phyloP scores from a whole-genome alignment of 768 basidiomycete genomes.

The Pisolithus microcarpus region DNA sequence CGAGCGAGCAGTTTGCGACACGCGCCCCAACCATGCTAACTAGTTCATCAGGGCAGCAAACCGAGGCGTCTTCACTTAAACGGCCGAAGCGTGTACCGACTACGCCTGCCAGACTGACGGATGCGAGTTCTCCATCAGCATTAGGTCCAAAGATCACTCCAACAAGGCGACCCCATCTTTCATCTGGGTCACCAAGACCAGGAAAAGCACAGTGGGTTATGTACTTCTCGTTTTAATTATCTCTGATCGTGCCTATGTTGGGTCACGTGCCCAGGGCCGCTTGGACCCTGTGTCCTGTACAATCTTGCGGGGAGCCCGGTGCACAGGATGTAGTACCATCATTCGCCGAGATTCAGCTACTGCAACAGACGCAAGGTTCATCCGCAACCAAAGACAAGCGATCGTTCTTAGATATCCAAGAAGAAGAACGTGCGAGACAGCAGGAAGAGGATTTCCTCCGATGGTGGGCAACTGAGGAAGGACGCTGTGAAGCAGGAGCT shows the following conservation, averaged over 20 bases:
- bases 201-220: conserved; percentile 46
- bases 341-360: conserved; percentile 77
- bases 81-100: conserved; percentile 13
- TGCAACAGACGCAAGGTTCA: conserved; percentile 53
- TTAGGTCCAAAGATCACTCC: conserved; percentile 65
- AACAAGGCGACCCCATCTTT: conserved; percentile 35
- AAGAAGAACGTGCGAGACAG: conserved; percentile 63
- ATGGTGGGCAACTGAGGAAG: conserved; percentile 89
- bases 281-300: conserved; percentile 55
- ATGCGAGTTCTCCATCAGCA: conserved; percentile 17
- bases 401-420: conserved; percentile 77
- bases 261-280: conserved; percentile 34
- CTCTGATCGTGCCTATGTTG: neutral
- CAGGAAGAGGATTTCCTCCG: conserved; percentile 74
- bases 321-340: conserved; percentile 39
- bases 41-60: neutral
- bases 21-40: neutral
- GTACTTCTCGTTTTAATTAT: no score
- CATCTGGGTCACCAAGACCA: conserved; percentile 20
- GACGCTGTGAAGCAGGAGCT: conserved; percentile 53
- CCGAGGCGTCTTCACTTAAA: conserved; percentile 11
- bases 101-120: conserved; percentile 16
- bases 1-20: neutral
- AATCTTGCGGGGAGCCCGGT: conserved; percentile 35
- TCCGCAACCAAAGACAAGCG: conserved; percentile 45